Evolutionary conservation across 2,329 filamentous ascomycete genomes (phyloP).

Genomic region (Madurella fahalii): DNA sequence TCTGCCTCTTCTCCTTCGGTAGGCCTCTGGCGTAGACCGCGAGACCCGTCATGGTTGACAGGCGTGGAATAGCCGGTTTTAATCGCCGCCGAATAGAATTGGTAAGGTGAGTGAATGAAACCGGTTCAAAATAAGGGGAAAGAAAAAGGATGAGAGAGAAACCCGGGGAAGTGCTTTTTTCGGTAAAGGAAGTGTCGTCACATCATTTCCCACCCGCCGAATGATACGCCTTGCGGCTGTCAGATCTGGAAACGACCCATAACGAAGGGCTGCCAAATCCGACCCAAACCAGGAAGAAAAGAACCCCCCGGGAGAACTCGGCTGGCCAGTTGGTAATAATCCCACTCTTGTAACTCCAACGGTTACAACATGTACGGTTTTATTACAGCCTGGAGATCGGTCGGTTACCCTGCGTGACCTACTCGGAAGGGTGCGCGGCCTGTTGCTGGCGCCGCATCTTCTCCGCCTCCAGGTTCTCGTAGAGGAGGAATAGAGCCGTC

Average conservation of each 20-base stretch:
- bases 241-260: slow-evolving; percentile 53
- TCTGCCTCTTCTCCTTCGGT: not conserved
- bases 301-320: slow-evolving; percentile 28
- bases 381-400: slow-evolving; percentile 26
- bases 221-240: slow-evolving; percentile 58
- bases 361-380: slow-evolving; percentile 18
- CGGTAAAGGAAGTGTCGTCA: slow-evolving; percentile 34
- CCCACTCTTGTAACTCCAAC: slow-evolving; percentile 18
- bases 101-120: slow-evolving; percentile 35
- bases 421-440: slow-evolving; percentile 50
- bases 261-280: slow-evolving; percentile 47
- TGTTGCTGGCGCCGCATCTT: slow-evolving; percentile 93
- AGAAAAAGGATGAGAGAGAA: slow-evolving; percentile 23
- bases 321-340: slow-evolving; percentile 16
- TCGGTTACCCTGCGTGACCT: slow-evolving; percentile 30
- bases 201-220: slow-evolving; percentile 45
- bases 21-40: not conserved
- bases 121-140: slow-evolving; percentile 31
- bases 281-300: slow-evolving; percentile 41
- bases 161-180: slow-evolving; percentile 34
- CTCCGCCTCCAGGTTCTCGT: slow-evolving; percentile 98
- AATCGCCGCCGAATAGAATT: slow-evolving; percentile 20
- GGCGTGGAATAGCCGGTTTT: slow-evolving; percentile 5
- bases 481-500: slow-evolving; percentile 90
- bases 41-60: not conserved